phyloP scores from a whole-genome alignment of 2,329 filamentous ascomycete genomes.

The Albifimbria verrucaria region DNA sequence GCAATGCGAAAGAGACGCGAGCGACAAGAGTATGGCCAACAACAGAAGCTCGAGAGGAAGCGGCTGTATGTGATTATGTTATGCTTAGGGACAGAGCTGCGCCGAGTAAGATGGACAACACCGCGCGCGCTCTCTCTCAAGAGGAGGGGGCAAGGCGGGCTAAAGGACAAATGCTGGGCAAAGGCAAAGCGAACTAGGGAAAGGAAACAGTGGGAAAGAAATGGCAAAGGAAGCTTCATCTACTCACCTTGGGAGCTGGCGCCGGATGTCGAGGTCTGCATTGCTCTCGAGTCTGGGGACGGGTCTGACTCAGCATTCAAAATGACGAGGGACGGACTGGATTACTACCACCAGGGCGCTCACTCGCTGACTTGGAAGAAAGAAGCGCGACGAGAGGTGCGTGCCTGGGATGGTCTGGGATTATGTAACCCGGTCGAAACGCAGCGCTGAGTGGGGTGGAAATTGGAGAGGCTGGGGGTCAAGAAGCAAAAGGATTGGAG shows the following conservation, averaged over 20 bases:
- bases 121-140: no score
- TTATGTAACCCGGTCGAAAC: slow-evolving; percentile 23
- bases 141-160: no score
- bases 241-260: slow-evolving; percentile 29
- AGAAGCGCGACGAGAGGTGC: background rate
- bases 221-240: slow-evolving; percentile 13
- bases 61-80: no score
- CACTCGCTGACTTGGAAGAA: slow-evolving; percentile 12
- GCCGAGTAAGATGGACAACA: background rate
- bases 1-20: background rate
- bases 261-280: slow-evolving; percentile 29
- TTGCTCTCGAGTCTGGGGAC: slow-evolving; percentile 22
- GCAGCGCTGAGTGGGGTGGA: slow-evolving; percentile 17
- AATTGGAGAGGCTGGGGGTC: slow-evolving; percentile 26
- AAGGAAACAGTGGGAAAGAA: slow-evolving; percentile 5
- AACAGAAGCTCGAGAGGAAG: no score
- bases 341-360: slow-evolving; percentile 20
- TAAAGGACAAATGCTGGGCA: no score
- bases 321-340: slow-evolving; percentile 15
- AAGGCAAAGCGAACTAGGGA: slow-evolving; percentile 11
- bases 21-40: no score
- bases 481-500: no score
- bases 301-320: slow-evolving; percentile 33
- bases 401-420: slow-evolving; percentile 9
- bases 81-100: no score